phyloP scores from a whole-genome alignment of 176 grass and related monocot genomes.

The Carex scoparia region DNA sequence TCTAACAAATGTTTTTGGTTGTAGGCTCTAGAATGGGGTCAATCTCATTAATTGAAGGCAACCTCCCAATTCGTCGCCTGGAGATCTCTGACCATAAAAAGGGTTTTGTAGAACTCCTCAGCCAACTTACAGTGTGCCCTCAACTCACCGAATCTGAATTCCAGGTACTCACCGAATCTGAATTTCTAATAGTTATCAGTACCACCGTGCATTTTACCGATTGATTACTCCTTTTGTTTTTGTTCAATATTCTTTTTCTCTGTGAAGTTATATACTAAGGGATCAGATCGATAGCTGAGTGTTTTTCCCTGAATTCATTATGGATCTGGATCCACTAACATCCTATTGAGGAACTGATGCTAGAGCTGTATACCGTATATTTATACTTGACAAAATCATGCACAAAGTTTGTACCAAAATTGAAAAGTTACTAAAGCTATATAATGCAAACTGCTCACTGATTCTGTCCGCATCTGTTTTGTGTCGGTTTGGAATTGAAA shows the following conservation, averaged over 20 bases:
- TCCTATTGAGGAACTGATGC: background rate
- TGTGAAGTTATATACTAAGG: background rate
- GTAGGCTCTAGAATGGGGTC: slow-evolving; percentile 6
- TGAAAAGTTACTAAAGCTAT: background rate
- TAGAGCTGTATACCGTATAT: background rate
- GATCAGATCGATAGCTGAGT: background rate
- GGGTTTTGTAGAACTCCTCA: slow-evolving; percentile 62
- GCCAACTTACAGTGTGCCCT: slow-evolving; percentile 55
- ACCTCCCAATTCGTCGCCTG: slow-evolving; percentile 51
- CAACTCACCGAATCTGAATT: slow-evolving; percentile 57
- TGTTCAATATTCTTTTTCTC: background rate
- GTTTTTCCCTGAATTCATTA: background rate
- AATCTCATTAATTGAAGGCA: background rate
- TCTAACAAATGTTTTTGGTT: background rate
- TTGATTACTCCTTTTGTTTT: background rate
- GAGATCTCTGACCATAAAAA: slow-evolving; percentile 50
- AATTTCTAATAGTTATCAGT: slow-evolving; percentile 14
- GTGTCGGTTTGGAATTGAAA: background rate
- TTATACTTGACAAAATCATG: background rate
- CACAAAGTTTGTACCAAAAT: background rate
- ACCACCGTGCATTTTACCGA: background rate
- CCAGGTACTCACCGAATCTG: slow-evolving; percentile 39
- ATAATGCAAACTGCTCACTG: background rate
- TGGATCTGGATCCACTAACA: background rate
- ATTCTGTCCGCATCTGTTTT: background rate